These are phyloP conservation scores for Micractinium sp. DNA, from an alignment of 139 green algal species.

Conservation along the genomic window DNA sequence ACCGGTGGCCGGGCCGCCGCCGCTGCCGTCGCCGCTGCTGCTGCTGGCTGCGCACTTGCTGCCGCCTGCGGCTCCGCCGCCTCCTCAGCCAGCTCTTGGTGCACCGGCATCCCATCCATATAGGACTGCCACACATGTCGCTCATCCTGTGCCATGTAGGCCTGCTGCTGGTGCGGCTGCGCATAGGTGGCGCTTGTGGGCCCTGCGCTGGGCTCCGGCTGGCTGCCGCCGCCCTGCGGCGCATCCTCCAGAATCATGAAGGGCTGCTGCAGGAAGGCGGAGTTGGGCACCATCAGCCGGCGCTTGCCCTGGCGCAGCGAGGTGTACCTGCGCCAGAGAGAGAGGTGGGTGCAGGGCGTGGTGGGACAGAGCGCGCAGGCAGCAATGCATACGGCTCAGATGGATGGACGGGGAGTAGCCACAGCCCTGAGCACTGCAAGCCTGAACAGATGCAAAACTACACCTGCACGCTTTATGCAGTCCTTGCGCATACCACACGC, in stretches of 20 bases:
- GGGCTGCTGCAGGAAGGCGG: slow-evolving; percentile 66
- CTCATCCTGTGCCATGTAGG: background rate
- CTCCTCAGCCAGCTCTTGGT: slow-evolving; percentile 3
- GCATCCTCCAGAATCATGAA: slow-evolving; percentile 72
- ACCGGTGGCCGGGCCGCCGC: background rate
- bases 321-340: slow-evolving; percentile 54
- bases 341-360: too few relatives aligned
- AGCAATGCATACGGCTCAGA: background rate
- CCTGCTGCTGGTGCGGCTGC: background rate
- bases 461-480: too few relatives aligned
- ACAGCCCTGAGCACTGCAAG: background rate
- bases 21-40: background rate
- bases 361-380: too few relatives aligned
- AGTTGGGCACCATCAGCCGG: slow-evolving; percentile 73
- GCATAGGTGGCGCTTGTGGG: background rate
- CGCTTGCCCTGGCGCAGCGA: slow-evolving; percentile 60
- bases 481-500: too few relatives aligned
- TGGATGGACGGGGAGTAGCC: background rate
- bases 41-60: background rate
- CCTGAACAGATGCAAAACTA: background rate
- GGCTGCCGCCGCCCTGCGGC: background rate
- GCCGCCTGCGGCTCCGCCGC: background rate
- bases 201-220: background rate
- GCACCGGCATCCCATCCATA: background rate
- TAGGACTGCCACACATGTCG: slow-evolving; percentile 8